These are phyloP conservation scores for Xylariaceae sp. DNA, from an alignment of 2,329 filamentous ascomycete species.

Conservation along the genomic window DNA sequence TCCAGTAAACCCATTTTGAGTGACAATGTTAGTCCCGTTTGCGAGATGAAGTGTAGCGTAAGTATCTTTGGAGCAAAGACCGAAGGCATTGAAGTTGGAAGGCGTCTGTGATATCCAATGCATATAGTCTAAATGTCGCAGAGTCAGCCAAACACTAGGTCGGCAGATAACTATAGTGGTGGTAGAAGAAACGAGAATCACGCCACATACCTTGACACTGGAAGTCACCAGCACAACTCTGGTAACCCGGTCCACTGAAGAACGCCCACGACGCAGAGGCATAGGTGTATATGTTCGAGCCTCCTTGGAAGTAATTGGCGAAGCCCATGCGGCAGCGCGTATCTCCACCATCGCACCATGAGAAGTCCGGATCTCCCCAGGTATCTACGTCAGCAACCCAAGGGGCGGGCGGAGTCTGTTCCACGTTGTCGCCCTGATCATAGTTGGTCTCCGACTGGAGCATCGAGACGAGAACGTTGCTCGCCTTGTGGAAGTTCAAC, in stretches of 20 bases:
- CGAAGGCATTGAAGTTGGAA: conserved; percentile 37
- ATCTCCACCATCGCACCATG: conserved; percentile 35
- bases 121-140: conserved; percentile 29
- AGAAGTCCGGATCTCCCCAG: conserved; percentile 42
- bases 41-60: conserved; percentile 33
- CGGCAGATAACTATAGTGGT: not conserved
- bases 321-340: conserved; percentile 41
- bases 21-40: conserved; percentile 31
- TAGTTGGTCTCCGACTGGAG: conserved; percentile 55
- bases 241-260: conserved; percentile 38
- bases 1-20: conserved; percentile 32
- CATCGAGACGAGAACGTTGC: conserved; percentile 47
- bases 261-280: conserved; percentile 42
- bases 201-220: conserved; percentile 32
- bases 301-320: conserved; percentile 40
- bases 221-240: conserved; percentile 30
- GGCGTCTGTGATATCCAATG: conserved; percentile 39
- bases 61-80: conserved; percentile 39
- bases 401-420: conserved; percentile 34
- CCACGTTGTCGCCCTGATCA: conserved; percentile 37
- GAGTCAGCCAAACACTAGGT: not conserved
- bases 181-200: not conserved
- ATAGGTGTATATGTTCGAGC: conserved; percentile 37
- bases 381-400: conserved; percentile 34
- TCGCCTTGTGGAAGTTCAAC: conserved; percentile 47